Conservation (phyloP, 2,329 filamentous ascomycete species). For the Periglandula ipomoeae region DNA sequence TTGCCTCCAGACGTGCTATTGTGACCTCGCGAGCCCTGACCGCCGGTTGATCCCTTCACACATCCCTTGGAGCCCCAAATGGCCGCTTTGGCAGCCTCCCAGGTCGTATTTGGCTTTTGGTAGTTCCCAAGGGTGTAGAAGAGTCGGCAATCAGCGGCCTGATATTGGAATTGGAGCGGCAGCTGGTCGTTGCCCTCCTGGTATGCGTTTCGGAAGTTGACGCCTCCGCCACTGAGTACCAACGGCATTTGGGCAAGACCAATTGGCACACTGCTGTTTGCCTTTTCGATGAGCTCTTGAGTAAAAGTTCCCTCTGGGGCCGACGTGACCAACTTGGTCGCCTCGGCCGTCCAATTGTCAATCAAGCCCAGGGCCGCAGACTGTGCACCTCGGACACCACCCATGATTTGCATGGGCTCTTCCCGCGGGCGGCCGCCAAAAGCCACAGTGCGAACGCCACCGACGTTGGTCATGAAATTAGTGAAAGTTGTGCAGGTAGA, state of each 20-base stretch:
- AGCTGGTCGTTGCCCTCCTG: conserved; percentile 17
- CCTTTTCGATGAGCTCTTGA: not conserved
- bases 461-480: conserved; percentile 40
- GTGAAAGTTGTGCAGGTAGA: conserved; percentile 52
- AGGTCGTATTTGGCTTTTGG: no score
- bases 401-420: conserved; percentile 46
- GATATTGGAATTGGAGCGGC: conserved; percentile 50
- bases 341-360: no score
- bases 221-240: not conserved
- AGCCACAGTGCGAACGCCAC: conserved; percentile 45
- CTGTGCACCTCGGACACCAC: conserved; percentile 47
- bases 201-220: conserved; percentile 17
- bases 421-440: conserved; percentile 46
- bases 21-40: not conserved
- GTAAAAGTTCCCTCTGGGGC: not conserved
- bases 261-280: not conserved
- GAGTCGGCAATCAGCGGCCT: conserved; percentile 47
- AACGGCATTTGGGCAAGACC: not conserved
- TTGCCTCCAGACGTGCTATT: not conserved
- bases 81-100: conserved; percentile 7
- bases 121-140: conserved; percentile 48
- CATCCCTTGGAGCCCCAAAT: conserved; percentile 5
- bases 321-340: not conserved
- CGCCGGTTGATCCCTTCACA: conserved; percentile 1
- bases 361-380: conserved; percentile 14